A percentile compares a stretch with the other conserved stretches of the same genome.
Evolutionary conservation across 2,329 filamentous ascomycete genomes (phyloP).

Genomic region (Leptosphaerulina australis): DNA sequence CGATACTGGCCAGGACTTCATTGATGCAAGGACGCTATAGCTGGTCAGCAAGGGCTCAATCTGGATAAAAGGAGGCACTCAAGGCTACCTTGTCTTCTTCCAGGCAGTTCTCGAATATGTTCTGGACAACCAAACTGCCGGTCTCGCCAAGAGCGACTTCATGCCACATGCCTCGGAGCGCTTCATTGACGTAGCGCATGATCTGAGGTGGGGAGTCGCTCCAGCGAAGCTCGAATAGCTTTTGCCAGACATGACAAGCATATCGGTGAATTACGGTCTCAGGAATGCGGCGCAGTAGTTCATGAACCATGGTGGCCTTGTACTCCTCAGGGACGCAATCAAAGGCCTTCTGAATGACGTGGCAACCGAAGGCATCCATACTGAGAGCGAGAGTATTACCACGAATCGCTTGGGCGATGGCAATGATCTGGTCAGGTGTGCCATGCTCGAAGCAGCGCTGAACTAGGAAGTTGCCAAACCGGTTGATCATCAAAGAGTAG

Average conservation of each 20-base stretch:
- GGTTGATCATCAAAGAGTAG: conserved; percentile 96
- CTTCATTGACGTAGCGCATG: conserved; percentile 98
- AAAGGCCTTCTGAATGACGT: conserved; percentile 98
- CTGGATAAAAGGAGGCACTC: neutral
- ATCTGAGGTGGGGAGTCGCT: conserved; percentile 93
- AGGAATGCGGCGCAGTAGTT: conserved; percentile 90
- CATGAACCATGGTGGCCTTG: conserved; percentile 98
- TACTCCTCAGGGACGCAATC: conserved; percentile 97
- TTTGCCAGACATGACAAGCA: conserved; percentile 99
- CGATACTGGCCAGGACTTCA: conserved; percentile 92
- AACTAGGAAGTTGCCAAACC: conserved; percentile 97
- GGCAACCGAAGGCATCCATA: conserved; percentile 98
- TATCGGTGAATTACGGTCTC: conserved; percentile 99
- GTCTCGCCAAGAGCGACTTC: conserved; percentile 97
- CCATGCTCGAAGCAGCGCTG: conserved; percentile 99
- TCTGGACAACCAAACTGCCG: conserved; percentile 96
- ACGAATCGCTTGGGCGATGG: conserved; percentile 91
- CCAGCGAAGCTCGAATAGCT: conserved; percentile 97
- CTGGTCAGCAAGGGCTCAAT: conserved; percentile 8
- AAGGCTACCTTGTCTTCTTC: conserved; percentile 89
- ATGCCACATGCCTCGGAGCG: conserved; percentile 96
- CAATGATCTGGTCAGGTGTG: conserved; percentile 87
- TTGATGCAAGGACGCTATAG: conserved; percentile 89
- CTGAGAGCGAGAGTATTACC: conserved; percentile 93
- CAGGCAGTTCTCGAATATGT: conserved; percentile 98